These are phyloP conservation scores for Circinella minor DNA, from an alignment of 371 early-diverging fungal species.

Conservation along the genomic window DNA sequence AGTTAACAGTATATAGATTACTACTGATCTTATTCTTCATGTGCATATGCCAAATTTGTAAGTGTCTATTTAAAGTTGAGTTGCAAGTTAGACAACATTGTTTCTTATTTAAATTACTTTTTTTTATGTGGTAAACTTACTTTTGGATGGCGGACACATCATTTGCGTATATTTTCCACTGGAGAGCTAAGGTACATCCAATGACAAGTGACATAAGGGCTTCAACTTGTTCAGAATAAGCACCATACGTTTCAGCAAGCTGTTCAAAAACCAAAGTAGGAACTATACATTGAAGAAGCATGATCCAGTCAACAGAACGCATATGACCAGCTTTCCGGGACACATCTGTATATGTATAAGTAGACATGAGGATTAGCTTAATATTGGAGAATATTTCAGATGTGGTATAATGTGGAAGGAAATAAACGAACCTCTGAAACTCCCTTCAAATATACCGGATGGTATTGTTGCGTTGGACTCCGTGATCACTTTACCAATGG, in stretches of 20 bases:
- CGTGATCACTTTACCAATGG: not conserved
- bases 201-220: not conserved
- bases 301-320: not conserved
- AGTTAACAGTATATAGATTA: not conserved
- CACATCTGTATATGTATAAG: not conserved
- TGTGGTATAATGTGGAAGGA: no score
- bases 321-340: not conserved
- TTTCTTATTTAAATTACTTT: not conserved
- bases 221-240: not conserved
- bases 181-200: not conserved
- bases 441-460: not conserved
- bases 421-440: not conserved
- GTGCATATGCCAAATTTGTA: not conserved
- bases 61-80: not conserved
- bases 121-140: not conserved
- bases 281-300: not conserved
- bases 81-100: not conserved
- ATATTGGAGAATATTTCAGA: not conserved
- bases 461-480: not conserved
- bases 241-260: not conserved
- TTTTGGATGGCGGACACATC: not conserved
- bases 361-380: not conserved
- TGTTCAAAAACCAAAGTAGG: not conserved
- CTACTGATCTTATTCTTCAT: not conserved
- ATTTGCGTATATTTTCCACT: not conserved